phyloP scores from a whole-genome alignment of 306 rosid species.

The Bauhinia variegata region DNA sequence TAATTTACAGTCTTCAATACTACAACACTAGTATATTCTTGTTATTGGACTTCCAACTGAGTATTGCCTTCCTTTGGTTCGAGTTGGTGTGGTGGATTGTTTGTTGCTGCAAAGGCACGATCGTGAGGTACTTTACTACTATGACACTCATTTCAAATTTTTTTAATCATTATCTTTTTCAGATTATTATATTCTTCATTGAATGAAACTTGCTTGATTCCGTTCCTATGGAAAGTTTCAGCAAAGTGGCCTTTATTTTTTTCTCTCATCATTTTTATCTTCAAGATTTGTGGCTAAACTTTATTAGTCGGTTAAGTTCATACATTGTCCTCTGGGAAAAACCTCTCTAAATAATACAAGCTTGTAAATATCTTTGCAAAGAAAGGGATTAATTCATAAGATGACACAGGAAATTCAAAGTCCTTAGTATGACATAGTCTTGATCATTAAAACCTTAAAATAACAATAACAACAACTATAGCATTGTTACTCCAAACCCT shows the following conservation, averaged over 20 bases:
- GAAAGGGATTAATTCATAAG: conserved; percentile 15
- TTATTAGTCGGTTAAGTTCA: neutral
- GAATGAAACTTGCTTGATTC: neutral
- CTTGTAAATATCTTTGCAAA: neutral
- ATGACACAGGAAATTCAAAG: neutral
- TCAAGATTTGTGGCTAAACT: conserved; percentile 19
- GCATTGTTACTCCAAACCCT: neutral
- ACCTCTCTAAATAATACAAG: too few species aligned
- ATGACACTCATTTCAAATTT: conserved; percentile 6
- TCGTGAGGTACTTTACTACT: conserved; percentile 61
- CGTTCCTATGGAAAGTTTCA: conserved; percentile 11
- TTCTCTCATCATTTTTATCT: conserved; percentile 4
- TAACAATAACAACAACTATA: neutral
- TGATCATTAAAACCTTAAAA: conserved; percentile 2
- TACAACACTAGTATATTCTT: conserved; percentile 17
- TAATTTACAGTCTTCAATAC: conserved; percentile 15
- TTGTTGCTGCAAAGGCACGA: conserved; percentile 87
- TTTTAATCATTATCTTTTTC: too few species aligned
- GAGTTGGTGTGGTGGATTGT: conserved; percentile 87
- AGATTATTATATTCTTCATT: conserved; percentile 7
- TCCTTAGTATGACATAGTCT: neutral
- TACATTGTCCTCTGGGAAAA: neutral
- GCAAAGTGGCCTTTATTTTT: neutral
- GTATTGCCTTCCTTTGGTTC: conserved; percentile 91
- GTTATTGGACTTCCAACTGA: conserved; percentile 64